Evolutionary conservation across 1,139 yeast genomes (phyloP).

Genomic region (Arxiozyma slooffiae): DNA sequence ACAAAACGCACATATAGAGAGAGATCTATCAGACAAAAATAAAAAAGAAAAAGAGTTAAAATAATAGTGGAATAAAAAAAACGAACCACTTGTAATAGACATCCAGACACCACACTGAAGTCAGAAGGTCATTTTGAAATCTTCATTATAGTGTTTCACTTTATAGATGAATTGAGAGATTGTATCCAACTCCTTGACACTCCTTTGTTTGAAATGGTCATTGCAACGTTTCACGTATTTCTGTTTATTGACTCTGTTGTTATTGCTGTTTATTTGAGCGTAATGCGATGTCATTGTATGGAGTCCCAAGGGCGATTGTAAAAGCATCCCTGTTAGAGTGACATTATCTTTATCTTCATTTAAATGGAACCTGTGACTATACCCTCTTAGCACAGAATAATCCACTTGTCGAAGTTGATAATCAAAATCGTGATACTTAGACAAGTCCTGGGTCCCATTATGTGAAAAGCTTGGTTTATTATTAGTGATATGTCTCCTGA

Average conservation of each 20-base stretch:
- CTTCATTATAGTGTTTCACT: slow-evolving; percentile 25
- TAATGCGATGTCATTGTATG: slow-evolving; percentile 20
- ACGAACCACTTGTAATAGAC: not conserved
- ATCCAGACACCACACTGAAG: not conserved
- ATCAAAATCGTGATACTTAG: not conserved
- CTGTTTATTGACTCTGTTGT: slow-evolving; percentile 13
- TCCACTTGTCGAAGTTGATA: slow-evolving; percentile 18
- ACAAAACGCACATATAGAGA: not conserved
- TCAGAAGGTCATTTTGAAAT: slow-evolving; percentile 26
- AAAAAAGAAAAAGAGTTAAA: too few relatives aligned
- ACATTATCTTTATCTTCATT: slow-evolving; percentile 22
- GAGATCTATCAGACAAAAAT: not conserved
- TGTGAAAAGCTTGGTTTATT: slow-evolving; percentile 18
- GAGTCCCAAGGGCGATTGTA: slow-evolving; percentile 28
- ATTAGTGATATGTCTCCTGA: slow-evolving; percentile 24
- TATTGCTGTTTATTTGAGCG: slow-evolving; percentile 6
- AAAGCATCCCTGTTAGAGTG: slow-evolving; percentile 26
- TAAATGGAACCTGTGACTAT: slow-evolving; percentile 27
- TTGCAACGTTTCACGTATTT: not conserved
- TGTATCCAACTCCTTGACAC: slow-evolving; percentile 27
- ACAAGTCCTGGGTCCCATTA: not conserved
- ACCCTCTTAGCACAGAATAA: slow-evolving; percentile 27
- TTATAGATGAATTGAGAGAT: slow-evolving; percentile 31
- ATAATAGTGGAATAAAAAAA: too few relatives aligned
- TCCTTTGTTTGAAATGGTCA: slow-evolving; percentile 21